Base-by-base conservation (phyloP, 352 stramenopile genomes). In the Pythium phragmiticola region DNA sequence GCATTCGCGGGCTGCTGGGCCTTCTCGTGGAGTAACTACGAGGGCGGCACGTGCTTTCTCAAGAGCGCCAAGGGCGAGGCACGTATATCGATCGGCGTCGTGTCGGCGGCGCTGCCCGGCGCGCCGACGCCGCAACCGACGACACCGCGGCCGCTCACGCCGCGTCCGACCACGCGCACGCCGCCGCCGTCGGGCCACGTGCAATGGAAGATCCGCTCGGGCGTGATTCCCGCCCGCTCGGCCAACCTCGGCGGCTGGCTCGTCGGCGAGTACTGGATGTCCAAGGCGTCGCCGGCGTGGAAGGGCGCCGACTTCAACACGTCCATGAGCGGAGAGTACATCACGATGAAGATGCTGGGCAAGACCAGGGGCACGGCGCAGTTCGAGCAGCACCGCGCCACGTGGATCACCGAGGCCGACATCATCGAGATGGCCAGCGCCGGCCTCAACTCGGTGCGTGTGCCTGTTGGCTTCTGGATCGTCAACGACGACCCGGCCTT, bases 381-480 rank as follows among this genome's bases (percentile, higher is more conserved):
- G 23, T 70, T 92, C 34, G 65, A 76, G 11, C 41, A 64, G 19
- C 83, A 92, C 69, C 80, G 70, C 26, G 60, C 74, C 7, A 76
- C 73, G 34, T 92, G 82, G 69, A 77, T 90, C 47, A 87, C 68
- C 2, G 72, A 76, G 46, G 41, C 69, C 3, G 83, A 92, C 65
- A 68, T 92, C 28, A 6, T 52, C 1, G 46, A 74, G 43, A 66
- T 92, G 26, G 66, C 72, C 30, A 48, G 57, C 9, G 42, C 43
- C 12, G 76, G 76, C 65, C 83, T 72, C 39, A 72, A 72, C 59
- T 61, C 65, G 0, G 58, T 72, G 13, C 65, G 65, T 23, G 65
- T 72, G 16, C 73, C 83, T 9, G 49, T 88, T 26, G 72, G 76
- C 6, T 82, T 77, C 69, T 92, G 80, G 78, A 89, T 90, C 50